These are phyloP conservation scores for Globisporangium yorkense DNA, from an alignment of 352 stramenopile genomes.

Conservation along the genomic window DNA sequence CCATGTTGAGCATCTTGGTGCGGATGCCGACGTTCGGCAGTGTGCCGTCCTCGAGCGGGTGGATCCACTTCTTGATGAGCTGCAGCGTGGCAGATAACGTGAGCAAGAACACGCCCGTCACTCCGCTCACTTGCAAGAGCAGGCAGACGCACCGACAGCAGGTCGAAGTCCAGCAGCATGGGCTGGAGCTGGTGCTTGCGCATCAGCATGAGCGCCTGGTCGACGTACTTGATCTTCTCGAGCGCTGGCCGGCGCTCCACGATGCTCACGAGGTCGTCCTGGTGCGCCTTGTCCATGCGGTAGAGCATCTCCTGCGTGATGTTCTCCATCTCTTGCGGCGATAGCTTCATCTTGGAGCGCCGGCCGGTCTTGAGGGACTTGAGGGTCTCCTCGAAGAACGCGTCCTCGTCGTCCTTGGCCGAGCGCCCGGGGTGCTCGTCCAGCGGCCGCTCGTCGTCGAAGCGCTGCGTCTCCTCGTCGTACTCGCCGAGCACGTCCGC, in stretches of 20 bases:
- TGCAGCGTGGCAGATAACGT: conserved; percentile 10
- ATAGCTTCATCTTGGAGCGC: conserved; percentile 73
- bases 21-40: conserved; percentile 81
- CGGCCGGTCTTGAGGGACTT: conserved; percentile 83
- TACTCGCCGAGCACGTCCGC: conserved; percentile 80
- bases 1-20: conserved; percentile 84
- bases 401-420: conserved; percentile 39
- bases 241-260: conserved; percentile 52
- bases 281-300: conserved; percentile 84
- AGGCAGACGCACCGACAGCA: conserved; percentile 55
- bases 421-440: conserved; percentile 23
- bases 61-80: conserved; percentile 90
- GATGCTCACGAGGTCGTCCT: conserved; percentile 69
- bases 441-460: conserved; percentile 78
- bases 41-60: conserved; percentile 69
- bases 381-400: conserved; percentile 78
- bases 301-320: conserved; percentile 86
- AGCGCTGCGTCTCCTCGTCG: conserved; percentile 62
- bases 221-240: conserved; percentile 83
- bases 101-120: neutral
- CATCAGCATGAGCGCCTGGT: conserved; percentile 62
- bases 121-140: too few species aligned
- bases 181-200: conserved; percentile 82
- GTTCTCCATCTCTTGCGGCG: conserved; percentile 80
- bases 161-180: conserved; percentile 84